These are phyloP conservation scores for Peterozyma toletana DNA, from an alignment of 805 yeast species.

Conservation along the genomic window DNA sequence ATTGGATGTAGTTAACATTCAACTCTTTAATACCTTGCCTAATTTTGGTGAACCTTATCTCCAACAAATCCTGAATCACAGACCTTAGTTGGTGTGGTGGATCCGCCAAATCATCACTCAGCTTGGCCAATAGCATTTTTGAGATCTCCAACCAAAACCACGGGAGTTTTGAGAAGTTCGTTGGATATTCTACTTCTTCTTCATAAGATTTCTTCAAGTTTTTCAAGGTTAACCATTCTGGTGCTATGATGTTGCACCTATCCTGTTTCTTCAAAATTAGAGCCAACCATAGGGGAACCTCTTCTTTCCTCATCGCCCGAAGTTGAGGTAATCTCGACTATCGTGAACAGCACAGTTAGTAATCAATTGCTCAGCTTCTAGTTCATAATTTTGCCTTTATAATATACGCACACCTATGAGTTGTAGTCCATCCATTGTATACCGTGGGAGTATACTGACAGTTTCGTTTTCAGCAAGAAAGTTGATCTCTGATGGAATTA, in stretches of 20 bases:
- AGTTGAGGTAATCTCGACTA: constrained; percentile 49
- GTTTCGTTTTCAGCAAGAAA: constrained; percentile 79
- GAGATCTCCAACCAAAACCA: constrained; percentile 86
- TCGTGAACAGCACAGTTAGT: constrained; percentile 1
- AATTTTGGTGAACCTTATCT: constrained; percentile 73
- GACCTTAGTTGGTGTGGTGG: constrained; percentile 66
- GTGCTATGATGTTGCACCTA: constrained; percentile 80
- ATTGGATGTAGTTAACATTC: constrained; percentile 75
- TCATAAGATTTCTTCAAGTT: constrained; percentile 52
- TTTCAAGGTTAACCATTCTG: constrained; percentile 67
- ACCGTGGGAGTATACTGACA: constrained; percentile 73
- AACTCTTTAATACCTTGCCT: constrained; percentile 71
- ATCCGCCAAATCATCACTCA: constrained; percentile 73
- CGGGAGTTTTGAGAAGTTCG: constrained; percentile 66
- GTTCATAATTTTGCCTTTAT: neutral
- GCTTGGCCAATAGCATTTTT: constrained; percentile 56
- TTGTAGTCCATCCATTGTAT: constrained; percentile 55
- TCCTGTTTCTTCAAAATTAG: constrained; percentile 74
- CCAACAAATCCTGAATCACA: constrained; percentile 75
- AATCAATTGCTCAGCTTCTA: neutral
- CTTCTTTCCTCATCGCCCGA: constrained; percentile 58
- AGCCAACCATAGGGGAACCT: constrained; percentile 86
- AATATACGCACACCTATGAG: constrained; percentile 49
- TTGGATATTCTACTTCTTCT: constrained; percentile 52
- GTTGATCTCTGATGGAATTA: constrained; percentile 72